phyloP scores from a whole-genome alignment of 352 stramenopile species.

The Phytophthora palmivora region DNA sequence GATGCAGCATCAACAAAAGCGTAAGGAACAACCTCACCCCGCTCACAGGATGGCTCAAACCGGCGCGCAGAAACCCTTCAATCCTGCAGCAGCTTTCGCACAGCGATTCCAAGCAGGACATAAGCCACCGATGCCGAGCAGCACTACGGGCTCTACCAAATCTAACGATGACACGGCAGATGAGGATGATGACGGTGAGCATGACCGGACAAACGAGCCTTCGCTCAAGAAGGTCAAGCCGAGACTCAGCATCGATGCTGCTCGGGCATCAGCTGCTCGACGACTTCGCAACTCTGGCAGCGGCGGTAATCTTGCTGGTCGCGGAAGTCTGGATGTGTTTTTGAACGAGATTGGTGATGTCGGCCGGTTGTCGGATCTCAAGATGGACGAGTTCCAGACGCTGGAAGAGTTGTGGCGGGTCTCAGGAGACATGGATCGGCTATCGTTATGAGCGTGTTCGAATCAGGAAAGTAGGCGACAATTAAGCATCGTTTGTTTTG shows the following conservation, averaged over 20 bases:
- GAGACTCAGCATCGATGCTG: constrained; percentile 78
- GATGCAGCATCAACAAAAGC: constrained; percentile 57
- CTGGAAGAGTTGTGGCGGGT: constrained; percentile 86
- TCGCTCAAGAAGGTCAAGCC: constrained; percentile 82
- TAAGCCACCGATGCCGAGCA: constrained; percentile 48
- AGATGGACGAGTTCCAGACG: constrained; percentile 87
- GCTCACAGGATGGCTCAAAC: constrained; percentile 23
- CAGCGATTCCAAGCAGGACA: constrained; percentile 56
- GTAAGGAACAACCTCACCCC: constrained; percentile 17
- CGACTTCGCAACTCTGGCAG: constrained; percentile 71
- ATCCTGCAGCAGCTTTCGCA: constrained; percentile 61
- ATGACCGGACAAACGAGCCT: constrained; percentile 48
- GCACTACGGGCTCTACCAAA: constrained; percentile 39
- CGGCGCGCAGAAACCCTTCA: constrained; percentile 45
- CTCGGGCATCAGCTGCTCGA: constrained; percentile 71
- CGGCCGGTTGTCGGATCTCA: constrained; percentile 82
- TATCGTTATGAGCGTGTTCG: constrained; percentile 67
- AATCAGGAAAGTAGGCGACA: constrained; percentile 25
- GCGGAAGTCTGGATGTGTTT: constrained; percentile 76
- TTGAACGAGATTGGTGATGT: constrained; percentile 85
- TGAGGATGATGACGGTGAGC: constrained; percentile 51
- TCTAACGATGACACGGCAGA: constrained; percentile 46
- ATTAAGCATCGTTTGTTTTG: constrained; percentile 27
- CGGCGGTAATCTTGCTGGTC: constrained; percentile 54
- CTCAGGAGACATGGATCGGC: constrained; percentile 84